Conservation (phyloP, 148 eudicot genomes). For the Persicaria tinctoria region DNA sequence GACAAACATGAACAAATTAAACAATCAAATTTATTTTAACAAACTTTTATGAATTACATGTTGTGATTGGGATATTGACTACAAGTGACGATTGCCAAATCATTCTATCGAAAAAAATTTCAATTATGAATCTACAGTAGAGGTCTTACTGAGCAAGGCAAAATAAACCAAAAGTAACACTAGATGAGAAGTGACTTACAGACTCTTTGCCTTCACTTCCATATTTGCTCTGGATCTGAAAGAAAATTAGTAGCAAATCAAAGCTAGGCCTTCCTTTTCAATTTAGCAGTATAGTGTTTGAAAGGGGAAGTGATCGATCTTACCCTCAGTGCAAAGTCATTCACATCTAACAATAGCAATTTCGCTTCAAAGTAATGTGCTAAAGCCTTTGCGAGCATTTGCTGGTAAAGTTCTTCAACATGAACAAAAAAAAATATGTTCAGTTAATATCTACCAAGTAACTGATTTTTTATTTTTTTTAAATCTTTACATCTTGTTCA, state of each 20-base stretch:
- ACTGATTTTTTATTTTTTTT: not conserved
- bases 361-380: slow-evolving; percentile 86
- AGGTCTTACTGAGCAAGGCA: not conserved
- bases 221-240: slow-evolving; percentile 83
- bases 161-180: not conserved
- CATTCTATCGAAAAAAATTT: no score
- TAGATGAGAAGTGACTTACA: slow-evolving; percentile 35
- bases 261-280: not conserved
- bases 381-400: slow-evolving; percentile 93
- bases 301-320: slow-evolving; percentile 12
- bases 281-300: not conserved
- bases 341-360: slow-evolving; percentile 68
- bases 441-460: not conserved
- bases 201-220: slow-evolving; percentile 46
- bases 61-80: not conserved
- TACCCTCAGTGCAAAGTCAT: slow-evolving; percentile 78
- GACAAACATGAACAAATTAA: not conserved
- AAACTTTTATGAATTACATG: not conserved
- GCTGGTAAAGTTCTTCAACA: slow-evolving; percentile 77
- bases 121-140: no score
- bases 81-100: no score
- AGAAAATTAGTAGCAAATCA: slow-evolving; percentile 7
- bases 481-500: no score
- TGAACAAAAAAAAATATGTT: slow-evolving; percentile 5
- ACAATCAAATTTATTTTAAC: not conserved